phyloP scores from a whole-genome alignment of 1,284 basidiomycete species.

The Termitomyces sp. region DNA sequence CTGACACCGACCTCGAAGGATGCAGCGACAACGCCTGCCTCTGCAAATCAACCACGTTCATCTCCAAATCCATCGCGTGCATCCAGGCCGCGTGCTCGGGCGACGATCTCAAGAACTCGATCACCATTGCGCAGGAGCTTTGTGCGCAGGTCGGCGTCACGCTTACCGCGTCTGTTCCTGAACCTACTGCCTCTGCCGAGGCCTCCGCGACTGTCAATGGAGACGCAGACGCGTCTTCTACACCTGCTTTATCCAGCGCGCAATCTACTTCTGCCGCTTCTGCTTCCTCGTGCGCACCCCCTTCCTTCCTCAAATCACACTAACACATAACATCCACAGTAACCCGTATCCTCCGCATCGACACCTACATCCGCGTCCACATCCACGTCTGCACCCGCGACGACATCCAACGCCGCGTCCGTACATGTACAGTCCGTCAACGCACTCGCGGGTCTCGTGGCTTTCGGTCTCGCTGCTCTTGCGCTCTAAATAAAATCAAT shows the following conservation, averaged over 20 bases:
- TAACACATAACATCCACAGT: too few species aligned
- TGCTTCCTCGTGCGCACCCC: neutral
- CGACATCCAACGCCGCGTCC: conserved; percentile 26
- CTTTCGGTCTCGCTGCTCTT: conserved; percentile 37
- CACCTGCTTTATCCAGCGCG: too few species aligned
- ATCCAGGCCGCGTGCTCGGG: conserved; percentile 42
- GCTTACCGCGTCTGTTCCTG: conserved; percentile 23
- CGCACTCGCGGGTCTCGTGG: conserved; percentile 35
- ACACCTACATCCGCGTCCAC: conserved; percentile 9
- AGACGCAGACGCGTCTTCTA: too few species aligned
- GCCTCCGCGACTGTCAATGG: too few species aligned
- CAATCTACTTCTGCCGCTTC: neutral
- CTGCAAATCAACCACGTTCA: conserved; percentile 44
- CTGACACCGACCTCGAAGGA: conserved; percentile 33
- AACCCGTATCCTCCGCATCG: neutral
- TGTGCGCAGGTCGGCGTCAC: conserved; percentile 55
- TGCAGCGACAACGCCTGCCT: conserved; percentile 52
- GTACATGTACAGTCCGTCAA: conserved; percentile 29
- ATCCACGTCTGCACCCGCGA: conserved; percentile 12
- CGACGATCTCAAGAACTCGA: conserved; percentile 43
- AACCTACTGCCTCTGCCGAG: neutral
- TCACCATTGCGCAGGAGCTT: conserved; percentile 37
- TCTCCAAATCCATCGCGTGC: conserved; percentile 43
- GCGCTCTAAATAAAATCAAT: conserved; percentile 31
- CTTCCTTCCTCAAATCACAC: too few species aligned